These are phyloP conservation scores for Omphalotus olearius DNA, from an alignment of 1,284 basidiomycete genomes.

Conservation along the genomic window DNA sequence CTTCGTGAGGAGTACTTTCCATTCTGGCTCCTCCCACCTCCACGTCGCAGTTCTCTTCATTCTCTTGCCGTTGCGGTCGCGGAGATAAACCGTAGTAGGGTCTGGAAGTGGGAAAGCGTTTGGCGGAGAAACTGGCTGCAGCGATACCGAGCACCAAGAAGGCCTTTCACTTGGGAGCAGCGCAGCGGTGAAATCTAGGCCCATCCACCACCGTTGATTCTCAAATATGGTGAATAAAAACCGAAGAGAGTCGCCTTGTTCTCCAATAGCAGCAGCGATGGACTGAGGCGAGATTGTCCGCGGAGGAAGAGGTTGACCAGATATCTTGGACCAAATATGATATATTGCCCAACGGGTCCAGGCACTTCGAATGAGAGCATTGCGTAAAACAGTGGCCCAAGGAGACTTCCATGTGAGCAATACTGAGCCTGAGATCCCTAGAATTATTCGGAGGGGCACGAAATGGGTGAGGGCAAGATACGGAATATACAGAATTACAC, in stretches of 20 bases:
- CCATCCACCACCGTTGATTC: slow-evolving; percentile 95
- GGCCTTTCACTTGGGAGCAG: slow-evolving; percentile 88
- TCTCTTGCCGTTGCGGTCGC: slow-evolving; percentile 38
- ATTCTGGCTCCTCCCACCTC: slow-evolving; percentile 87
- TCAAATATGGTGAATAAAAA: slow-evolving; percentile 89
- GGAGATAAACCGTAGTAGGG: slow-evolving; percentile 48
- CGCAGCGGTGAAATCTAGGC: slow-evolving; percentile 90
- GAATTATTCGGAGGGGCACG: slow-evolving; percentile 53
- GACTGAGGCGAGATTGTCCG: slow-evolving; percentile 33
- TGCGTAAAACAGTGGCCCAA: slow-evolving; percentile 52
- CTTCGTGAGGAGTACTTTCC: slow-evolving; percentile 67
- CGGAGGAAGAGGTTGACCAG: slow-evolving; percentile 48
- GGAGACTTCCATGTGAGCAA: slow-evolving; percentile 62
- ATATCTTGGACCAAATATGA: slow-evolving; percentile 41
- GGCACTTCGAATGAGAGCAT: slow-evolving; percentile 58
- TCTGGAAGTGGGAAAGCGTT: slow-evolving; percentile 61
- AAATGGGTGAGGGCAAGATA: slow-evolving; percentile 54
- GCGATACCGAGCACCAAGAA: slow-evolving; percentile 73
- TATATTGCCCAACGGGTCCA: slow-evolving; percentile 60
- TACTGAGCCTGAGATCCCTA: slow-evolving; percentile 57
- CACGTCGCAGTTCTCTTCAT: slow-evolving; percentile 74
- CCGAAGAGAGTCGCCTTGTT: slow-evolving; percentile 46
- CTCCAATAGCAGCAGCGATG: slow-evolving; percentile 26
- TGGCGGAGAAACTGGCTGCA: slow-evolving; percentile 60
- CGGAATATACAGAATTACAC: slow-evolving; percentile 49